These are phyloP conservation scores for Monosporozyma yasuniensis DNA, from an alignment of 805 yeast genomes.

Conservation along the genomic window DNA sequence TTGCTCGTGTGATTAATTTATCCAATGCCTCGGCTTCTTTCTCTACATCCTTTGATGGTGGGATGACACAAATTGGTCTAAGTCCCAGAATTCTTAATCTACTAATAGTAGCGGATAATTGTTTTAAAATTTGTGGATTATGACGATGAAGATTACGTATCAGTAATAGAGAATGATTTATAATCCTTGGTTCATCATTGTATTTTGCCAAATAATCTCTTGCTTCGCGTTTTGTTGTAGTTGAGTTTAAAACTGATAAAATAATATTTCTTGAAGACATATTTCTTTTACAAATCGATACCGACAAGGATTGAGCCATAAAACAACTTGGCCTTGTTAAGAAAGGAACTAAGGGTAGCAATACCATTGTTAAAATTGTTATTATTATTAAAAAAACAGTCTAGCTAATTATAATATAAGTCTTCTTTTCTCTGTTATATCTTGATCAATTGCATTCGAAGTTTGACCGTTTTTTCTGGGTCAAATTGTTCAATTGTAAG, in stretches of 20 bases:
- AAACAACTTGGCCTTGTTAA: background rate
- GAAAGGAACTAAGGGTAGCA: background rate
- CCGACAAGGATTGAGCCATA: background rate
- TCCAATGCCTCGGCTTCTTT: constrained; percentile 22
- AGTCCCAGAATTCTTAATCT: constrained; percentile 43
- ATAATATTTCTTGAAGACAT: constrained; percentile 49
- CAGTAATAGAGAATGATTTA: constrained; percentile 23
- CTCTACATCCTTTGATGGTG: constrained; percentile 15
- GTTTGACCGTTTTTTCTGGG: background rate
- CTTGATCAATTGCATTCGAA: background rate
- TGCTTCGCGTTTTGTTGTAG: constrained; percentile 92
- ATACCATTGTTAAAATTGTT: background rate
- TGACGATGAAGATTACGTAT: constrained; percentile 17
- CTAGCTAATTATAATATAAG: background rate
- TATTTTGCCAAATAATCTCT: constrained; percentile 69
- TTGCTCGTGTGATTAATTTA: constrained; percentile 14
- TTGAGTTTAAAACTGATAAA: constrained; percentile 75
- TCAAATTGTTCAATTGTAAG: background rate
- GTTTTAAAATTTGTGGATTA: constrained; percentile 5
- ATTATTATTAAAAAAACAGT: background rate
- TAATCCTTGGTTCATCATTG: constrained; percentile 19
- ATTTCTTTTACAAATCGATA: constrained; percentile 11
- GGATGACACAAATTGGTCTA: constrained; percentile 61
- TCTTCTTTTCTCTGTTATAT: too few relatives aligned
- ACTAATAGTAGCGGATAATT: constrained; percentile 19